These are phyloP conservation scores for Halteria grandinella DNA, from an alignment of 73 alveolate species.

Conservation along the genomic window DNA sequence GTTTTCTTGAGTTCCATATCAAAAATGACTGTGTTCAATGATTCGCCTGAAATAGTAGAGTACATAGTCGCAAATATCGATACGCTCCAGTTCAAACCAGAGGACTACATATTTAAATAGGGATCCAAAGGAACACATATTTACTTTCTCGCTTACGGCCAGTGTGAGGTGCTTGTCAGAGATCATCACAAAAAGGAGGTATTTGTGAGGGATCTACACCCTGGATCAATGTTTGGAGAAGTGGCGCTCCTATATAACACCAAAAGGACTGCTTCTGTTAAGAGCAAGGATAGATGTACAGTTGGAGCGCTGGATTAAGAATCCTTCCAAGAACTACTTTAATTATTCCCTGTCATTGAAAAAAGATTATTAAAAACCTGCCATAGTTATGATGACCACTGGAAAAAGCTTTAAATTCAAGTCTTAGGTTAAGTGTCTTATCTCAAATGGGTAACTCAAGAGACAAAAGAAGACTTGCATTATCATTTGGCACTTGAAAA, in stretches of 20 bases:
- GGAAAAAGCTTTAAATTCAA: not conserved
- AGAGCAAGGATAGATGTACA: not conserved
- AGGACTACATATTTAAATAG: constrained; percentile 60
- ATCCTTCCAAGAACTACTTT: not conserved
- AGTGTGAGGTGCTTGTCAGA: constrained; percentile 10
- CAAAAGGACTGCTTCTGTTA: constrained; percentile 61
- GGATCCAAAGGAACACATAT: constrained; percentile 60
- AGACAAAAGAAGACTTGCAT: too few species aligned
- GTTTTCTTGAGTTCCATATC: constrained; percentile 46
- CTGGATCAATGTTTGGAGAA: constrained; percentile 64
- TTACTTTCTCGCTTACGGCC: constrained; percentile 61
- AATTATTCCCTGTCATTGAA: not conserved
- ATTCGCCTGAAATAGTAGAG: constrained; percentile 28
- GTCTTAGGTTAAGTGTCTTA: too few species aligned
- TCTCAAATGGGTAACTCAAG: too few species aligned
- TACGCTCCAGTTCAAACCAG: constrained; percentile 57
- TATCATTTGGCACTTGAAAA: too few species aligned
- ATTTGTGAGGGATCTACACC: not conserved
- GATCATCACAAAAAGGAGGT: not conserved
- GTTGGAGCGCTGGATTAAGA: not conserved
- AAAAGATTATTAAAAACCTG: too few species aligned
- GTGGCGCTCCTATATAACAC: constrained; percentile 56
- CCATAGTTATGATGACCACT: not conserved
- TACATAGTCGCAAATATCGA: constrained; percentile 47
- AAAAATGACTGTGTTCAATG: constrained; percentile 33